Base-by-base conservation (phyloP, 352 stramenopile species). In the Bremia lactucae region DNA sequence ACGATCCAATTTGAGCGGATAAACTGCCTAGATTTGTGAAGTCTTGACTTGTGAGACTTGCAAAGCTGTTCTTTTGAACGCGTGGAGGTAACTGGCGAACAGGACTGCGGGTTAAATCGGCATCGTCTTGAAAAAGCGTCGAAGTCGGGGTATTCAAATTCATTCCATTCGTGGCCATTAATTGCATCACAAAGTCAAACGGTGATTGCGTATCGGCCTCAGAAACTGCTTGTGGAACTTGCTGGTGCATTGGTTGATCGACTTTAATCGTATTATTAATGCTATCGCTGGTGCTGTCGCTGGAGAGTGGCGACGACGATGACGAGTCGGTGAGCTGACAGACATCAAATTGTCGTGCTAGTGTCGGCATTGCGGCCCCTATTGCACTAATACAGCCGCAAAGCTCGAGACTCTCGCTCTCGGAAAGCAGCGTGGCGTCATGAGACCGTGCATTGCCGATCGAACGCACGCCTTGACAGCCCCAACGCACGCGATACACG, bases 311-410 rank as follows among this genome's bases (percentile, higher is more conserved):
- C 2, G 54, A 21, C 13, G 18, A 43, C n/a, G 11, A 4, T 23
- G 39, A 13, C n/a, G 34, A 22, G 8, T 24, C 16, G 11, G 47
- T 44, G 3, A 22, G 24, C 26, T 49, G 54, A 31, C 49, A 59
- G 6, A 45, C 51, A 18, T 61, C 23, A 54, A 65, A 65, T 31
- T 58, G 31, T 0, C 50, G 45, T 13, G 50, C 45, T 8, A 65
- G 55, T 16, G 45, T 56, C 7, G 55, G 51, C 46, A 65, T 58
- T 2, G 33, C 50, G 7, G 45, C 55, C 0, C 55, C 55, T 22
- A 65, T 60, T 13, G 50, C 55, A 52, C 55, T 65, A 46, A 60
- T 58, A 13, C 55, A 65, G 11, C 50, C 36, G 19, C 55, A 60
- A 9, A 65, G 36, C 29, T 61, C 55, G 10, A 65, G 29, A n/a